A percentile compares a stretch with the other conserved stretches of the same genome.
Evolutionary conservation across 2,329 filamentous ascomycete species (phyloP).

Genomic region (Cordyceps cateniannulata): DNA sequence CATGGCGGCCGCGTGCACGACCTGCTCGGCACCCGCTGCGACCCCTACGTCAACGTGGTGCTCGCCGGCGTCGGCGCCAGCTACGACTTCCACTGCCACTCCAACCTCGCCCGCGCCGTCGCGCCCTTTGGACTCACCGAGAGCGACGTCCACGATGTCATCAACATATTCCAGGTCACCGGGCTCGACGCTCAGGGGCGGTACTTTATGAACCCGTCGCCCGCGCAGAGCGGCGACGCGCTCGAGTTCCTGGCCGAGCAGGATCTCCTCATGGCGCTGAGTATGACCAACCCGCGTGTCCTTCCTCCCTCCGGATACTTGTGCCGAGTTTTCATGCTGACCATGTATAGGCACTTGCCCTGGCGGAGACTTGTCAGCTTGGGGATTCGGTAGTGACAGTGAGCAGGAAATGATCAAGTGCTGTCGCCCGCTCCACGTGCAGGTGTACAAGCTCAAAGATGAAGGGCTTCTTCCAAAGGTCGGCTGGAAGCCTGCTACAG

Average conservation of each 20-base stretch:
- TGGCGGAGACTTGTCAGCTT: conserved; percentile 73
- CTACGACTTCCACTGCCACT: conserved; percentile 81
- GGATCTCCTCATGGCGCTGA: conserved; percentile 58
- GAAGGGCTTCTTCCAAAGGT: conserved; percentile 38
- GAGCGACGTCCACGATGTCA: conserved; percentile 73
- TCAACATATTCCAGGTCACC: conserved; percentile 83
- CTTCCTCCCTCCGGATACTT: neutral
- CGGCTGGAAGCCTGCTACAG: conserved; percentile 57
- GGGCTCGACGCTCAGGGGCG: conserved; percentile 64
- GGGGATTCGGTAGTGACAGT: conserved; percentile 68
- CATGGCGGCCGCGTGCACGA: conserved; percentile 68
- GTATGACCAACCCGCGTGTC: conserved; percentile 26
- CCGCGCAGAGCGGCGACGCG: conserved; percentile 48
- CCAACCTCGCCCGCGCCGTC: conserved; percentile 70
- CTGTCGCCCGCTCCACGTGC: conserved; percentile 67
- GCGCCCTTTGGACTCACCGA: conserved; percentile 62
- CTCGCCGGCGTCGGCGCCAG: conserved; percentile 59
- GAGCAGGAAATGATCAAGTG: conserved; percentile 62
- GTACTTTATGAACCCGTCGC: conserved; percentile 68
- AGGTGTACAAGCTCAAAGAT: conserved; percentile 61
- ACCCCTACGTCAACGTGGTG: conserved; percentile 75
- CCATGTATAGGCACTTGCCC: conserved; percentile 57
- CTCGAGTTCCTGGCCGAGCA: conserved; percentile 78
- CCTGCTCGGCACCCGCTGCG: conserved; percentile 74
- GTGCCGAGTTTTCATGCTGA: conserved; percentile 22